Base-by-base conservation (phyloP, 2,329 filamentous ascomycete genomes). In the Seiridium cupressi region DNA sequence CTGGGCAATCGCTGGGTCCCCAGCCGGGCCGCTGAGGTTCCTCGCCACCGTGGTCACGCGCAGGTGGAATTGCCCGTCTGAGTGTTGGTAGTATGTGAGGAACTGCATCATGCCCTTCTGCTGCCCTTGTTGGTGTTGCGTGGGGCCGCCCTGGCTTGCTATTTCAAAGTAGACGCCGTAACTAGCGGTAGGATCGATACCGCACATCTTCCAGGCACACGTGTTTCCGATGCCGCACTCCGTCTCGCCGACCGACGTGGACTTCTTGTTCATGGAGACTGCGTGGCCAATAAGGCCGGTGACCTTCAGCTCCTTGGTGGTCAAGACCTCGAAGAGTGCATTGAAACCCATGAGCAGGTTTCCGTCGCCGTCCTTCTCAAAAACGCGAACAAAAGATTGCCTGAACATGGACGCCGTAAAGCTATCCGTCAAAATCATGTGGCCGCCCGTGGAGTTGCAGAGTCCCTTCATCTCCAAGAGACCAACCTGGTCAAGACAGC, bases 331-430 rank as follows among this genome's bases (percentile, higher is more conserved):
- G 10, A 99, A 83, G 9, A 93, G 93, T 38, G 93, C 95, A 72
- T 99, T 99, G 81, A 99, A 99, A 49, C 93, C 95, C 95, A 99
- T 99, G 8, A 96, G 79, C 11, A 99, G 84, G 73, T 97, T 97
- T 66, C 97, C 95, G 61, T 96, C 90, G 1, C 85, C 92, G 72
- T 99, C 95, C 77, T 97, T 97, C 74, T 99, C 95, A 72, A 99
- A 99, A 18, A 99, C 89, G 61, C 96, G 90, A 56, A 96, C 90
- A 71, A 99, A 99, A 0, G 95, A 98, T 74, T 99, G 95, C 79
- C 95, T 97, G 83, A 98, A 99, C 89, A 99, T 97, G 61, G 94
- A 98, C 0, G 95, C 96, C 3, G 94, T 98, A 74, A 99, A 99
- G 74, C 93, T 97, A 75, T 99, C 95, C 1, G 95, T 98, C 65